phyloP scores from a whole-genome alignment of 192 early-diverging fungal genomes.

The Gonapodya prolifera region DNA sequence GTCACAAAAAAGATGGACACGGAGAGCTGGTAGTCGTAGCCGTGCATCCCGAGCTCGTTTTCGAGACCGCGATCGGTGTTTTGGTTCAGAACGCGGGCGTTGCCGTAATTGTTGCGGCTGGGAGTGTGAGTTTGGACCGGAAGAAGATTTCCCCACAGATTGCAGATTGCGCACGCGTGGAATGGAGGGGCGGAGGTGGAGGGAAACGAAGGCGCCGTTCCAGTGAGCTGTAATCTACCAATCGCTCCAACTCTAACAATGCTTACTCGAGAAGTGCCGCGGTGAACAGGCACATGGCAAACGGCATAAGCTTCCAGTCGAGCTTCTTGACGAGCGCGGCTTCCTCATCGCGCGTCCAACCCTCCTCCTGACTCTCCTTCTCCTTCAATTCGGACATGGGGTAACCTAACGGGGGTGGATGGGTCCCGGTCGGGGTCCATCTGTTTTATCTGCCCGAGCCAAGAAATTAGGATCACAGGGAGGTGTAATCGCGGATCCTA shows the following conservation, averaged over 20 bases:
- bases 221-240: too few relatives aligned
- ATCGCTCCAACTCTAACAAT: too few relatives aligned
- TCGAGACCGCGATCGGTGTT: neutral
- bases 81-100: neutral
- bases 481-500: too few relatives aligned
- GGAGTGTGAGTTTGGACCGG: neutral
- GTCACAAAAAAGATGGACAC: neutral
- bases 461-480: too few relatives aligned
- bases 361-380: too few relatives aligned
- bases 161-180: neutral
- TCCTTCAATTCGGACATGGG: too few relatives aligned
- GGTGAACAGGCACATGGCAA: neutral
- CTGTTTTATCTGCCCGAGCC: too few relatives aligned
- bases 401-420: too few relatives aligned
- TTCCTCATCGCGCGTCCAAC: neutral
- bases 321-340: neutral
- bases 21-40: constrained; percentile 1
- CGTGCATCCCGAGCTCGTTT: neutral
- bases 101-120: neutral
- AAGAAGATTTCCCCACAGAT: neutral
- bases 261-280: neutral
- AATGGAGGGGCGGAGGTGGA: neutral
- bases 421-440: too few relatives aligned
- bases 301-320: neutral
- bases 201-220: too few relatives aligned